Evolutionary conservation across 768 basidiomycete genomes (phyloP).

Genomic region (Lactifluus subvellereus): DNA sequence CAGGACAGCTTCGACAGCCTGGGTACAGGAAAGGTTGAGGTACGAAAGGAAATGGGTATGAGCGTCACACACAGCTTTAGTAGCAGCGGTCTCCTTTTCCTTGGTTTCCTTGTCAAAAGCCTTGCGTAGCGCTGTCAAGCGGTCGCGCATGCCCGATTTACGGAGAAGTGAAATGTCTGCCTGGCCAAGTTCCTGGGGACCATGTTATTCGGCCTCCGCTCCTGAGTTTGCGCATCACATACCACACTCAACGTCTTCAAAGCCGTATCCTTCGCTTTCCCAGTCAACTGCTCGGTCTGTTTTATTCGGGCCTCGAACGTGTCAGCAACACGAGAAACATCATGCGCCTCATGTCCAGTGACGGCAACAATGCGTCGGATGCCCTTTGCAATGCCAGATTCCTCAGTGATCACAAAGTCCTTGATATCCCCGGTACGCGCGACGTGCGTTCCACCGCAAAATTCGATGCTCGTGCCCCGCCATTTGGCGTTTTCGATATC

Average conservation of each 20-base stretch:
- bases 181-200: conserved; percentile 73
- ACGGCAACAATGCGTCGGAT: conserved; percentile 92
- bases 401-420: conserved; percentile 90
- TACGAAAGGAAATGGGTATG: not conserved
- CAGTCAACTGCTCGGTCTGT: conserved; percentile 50
- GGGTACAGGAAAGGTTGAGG: not conserved
- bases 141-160: conserved; percentile 76
- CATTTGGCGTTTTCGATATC: conserved; percentile 89
- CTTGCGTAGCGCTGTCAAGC: conserved; percentile 65
- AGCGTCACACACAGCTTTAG: conserved; percentile 57
- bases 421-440: conserved; percentile 97
- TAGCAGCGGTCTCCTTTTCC: conserved; percentile 68
- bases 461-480: conserved; percentile 88
- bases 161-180: conserved; percentile 82
- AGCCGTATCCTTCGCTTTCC: conserved; percentile 81
- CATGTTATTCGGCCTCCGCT: not conserved
- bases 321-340: conserved; percentile 64
- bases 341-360: conserved; percentile 89
- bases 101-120: conserved; percentile 81
- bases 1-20: conserved; percentile 68
- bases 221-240: conserved; percentile 29
- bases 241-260: conserved; percentile 79
- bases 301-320: conserved; percentile 58
- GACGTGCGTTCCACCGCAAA: conserved; percentile 99
- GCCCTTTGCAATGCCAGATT: conserved; percentile 97